Evolutionary conservation across 805 yeast species (phyloP), one percentile per base, ranked within the genome.

Genomic region (Kuraishia borneana): DNA sequence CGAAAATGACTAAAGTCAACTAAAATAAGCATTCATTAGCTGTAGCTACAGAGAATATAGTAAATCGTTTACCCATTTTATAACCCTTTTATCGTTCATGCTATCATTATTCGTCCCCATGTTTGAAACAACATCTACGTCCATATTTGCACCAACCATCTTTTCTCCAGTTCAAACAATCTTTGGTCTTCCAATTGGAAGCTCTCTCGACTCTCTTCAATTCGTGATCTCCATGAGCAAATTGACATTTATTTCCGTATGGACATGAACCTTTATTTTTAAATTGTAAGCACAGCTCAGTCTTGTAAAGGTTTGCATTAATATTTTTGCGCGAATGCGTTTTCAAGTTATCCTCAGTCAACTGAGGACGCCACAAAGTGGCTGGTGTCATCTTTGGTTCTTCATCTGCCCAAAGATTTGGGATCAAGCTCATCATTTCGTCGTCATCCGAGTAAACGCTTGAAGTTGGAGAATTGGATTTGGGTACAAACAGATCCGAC

Each of bases 41-140:
- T n/a, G n/a, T n/a, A n/a, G n/a, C n/a, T n/a, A n/a, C n/a, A n/a
- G n/a, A n/a, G n/a, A n/a, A n/a, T n/a, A n/a, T n/a, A n/a, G n/a
- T n/a, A n/a, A n/a, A n/a, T n/a, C n/a, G n/a, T n/a, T n/a, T n/a
- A n/a, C n/a, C n/a, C n/a, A n/a, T n/a, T n/a, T n/a, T n/a, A n/a
- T n/a, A n/a, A n/a, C n/a, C n/a, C n/a, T n/a, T n/a, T n/a, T n/a
- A n/a, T n/a, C n/a, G n/a, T n/a, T n/a, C n/a, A n/a, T n/a, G n/a
- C n/a, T 17, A 14, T 10, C n/a, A 10, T 17, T 50, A 56, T 20
- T 50, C 56, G 33, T 60, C 60, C 21, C 80, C 83, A 57, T 87
- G 96, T 51, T 80, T 83, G 64, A 88, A 87, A 51, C 95, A 84
- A 55, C 96, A 87, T 50, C 96, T 71, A 53, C 73, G 83, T 19